These are phyloP conservation scores for Penicillium goetzii DNA, from an alignment of 495 filamentous ascomycete species.

Conservation along the genomic window DNA sequence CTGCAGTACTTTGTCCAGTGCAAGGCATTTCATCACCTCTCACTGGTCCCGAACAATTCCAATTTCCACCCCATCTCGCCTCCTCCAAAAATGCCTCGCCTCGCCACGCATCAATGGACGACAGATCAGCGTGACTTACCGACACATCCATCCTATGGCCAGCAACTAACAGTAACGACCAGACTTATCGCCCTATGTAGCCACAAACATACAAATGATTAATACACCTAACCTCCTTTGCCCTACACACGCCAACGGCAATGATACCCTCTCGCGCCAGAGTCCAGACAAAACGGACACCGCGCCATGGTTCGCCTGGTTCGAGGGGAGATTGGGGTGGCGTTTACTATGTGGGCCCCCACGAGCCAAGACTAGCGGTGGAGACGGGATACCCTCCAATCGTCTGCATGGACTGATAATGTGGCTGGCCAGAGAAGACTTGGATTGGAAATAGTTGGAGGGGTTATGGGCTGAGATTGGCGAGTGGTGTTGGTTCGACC, in stretches of 20 bases:
- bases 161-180: too few relatives aligned
- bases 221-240: too few relatives aligned
- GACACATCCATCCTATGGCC: not conserved
- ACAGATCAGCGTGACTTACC: not conserved
- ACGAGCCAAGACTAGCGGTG: not conserved
- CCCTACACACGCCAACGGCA: too few relatives aligned
- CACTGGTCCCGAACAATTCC: not conserved
- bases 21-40: not conserved
- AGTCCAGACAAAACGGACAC: too few relatives aligned
- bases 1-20: not conserved
- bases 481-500: not conserved
- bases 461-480: not conserved
- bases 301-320: conserved; percentile 1
- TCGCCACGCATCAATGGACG: not conserved
- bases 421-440: not conserved
- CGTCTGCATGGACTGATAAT: not conserved
- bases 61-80: not conserved
- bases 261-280: not conserved
- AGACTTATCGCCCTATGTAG: too few relatives aligned
- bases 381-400: not conserved
- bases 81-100: not conserved
- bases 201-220: too few relatives aligned
- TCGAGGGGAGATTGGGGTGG: conserved; percentile 4
- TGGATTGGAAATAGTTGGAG: not conserved
- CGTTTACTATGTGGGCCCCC: not conserved